Base-by-base conservation (phyloP, 1,139 yeast species). In the Magnusiomyces fungicola region DNA sequence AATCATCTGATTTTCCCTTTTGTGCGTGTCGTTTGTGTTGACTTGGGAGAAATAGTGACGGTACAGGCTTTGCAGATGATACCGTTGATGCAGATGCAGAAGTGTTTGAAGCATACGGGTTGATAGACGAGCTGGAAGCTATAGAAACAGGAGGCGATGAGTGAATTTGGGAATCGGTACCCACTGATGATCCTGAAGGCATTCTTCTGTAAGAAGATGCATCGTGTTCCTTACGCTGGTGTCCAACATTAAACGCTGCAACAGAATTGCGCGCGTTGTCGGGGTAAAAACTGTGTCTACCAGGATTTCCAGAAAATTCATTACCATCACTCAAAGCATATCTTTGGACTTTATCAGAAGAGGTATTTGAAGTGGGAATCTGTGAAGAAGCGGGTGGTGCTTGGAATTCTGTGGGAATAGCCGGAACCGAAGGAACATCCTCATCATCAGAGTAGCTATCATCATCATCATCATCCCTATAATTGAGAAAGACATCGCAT, bases 381-480 rank as follows among this genome's bases (percentile, higher is more conserved):
- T n/a, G n/a, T n/a, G n/a, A n/a, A 34, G 38, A 19, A 5, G 23
- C 7, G 19, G 6, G 6, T 3, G 6, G 22, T 6, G 38, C 16
- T 14, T 34, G 38, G 23, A 39, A 22, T 24, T 39, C 43, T 6
- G 32, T 25, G n/a, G 43, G 43, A 5, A 39, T 24, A 3, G 29
- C 14, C 12, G 43, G 43, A 23, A 39, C 43, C 5, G 43, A 27
- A 19, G 43, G 43, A 16, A 18, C 21, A n/a, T 39, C 43, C 19
- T 34, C 38, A 18, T 14, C 38, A 18, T 34, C 38, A 18, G 23
- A 21, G 19, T 7, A 34, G 19, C 25, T 16, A 21, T 16, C 14
- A 22, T 42, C 45, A 14, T 41, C 45, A 19, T 29, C 24, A 12
- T 36, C 40, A 29, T 14, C 18, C 45, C 45, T 42, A 30, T 10